Evolutionary conservation across 2,329 filamentous ascomycete genomes (phyloP).

Genomic region (Epichloe aotearoae): DNA sequence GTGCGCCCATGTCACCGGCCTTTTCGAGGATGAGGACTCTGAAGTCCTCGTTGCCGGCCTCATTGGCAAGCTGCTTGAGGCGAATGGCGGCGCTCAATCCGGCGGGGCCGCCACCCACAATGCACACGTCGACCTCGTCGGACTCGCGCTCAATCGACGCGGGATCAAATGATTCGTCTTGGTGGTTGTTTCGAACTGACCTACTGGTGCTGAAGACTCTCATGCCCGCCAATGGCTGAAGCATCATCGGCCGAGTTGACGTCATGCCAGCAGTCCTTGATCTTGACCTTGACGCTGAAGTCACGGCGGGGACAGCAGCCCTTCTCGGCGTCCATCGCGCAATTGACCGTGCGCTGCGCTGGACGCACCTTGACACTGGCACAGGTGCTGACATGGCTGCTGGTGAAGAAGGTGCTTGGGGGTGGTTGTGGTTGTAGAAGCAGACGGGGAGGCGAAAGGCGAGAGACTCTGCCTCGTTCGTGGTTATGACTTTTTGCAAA

Average conservation of each 20-base stretch:
- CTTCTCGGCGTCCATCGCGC: constrained; percentile 16
- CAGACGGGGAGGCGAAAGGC: background rate
- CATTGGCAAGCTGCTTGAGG: constrained; percentile 88
- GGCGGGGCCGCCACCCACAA: constrained; percentile 90
- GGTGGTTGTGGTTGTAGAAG: background rate
- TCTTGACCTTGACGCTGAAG: constrained; percentile 12
- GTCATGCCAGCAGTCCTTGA: constrained; percentile 5
- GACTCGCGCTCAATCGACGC: constrained; percentile 66
- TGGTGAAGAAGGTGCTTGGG: background rate
- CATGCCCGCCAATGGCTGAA: constrained; percentile 9
- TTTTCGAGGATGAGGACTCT: constrained; percentile 88
- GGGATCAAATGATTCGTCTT: constrained; percentile 48
- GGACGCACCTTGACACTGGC: constrained; percentile 26
- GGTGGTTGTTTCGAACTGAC: constrained; percentile 14
- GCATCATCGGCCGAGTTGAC: constrained; percentile 10
- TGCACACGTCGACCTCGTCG: constrained; percentile 92
- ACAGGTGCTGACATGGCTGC: constrained; percentile 23
- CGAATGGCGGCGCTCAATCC: constrained; percentile 87
- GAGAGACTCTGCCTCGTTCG: background rate
- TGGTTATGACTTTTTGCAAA: constrained; percentile 4
- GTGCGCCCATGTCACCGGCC: constrained; percentile 84
- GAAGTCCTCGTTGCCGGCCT: constrained; percentile 91
- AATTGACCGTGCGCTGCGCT: constrained; percentile 23
- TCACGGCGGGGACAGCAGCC: constrained; percentile 9
- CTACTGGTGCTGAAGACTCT: constrained; percentile 25